Percentiles rank a stretch among this genome's conserved stretches.
Conservation (phyloP, 2,329 filamentous ascomycete genomes). For the Escovopsis sp. region DNA sequence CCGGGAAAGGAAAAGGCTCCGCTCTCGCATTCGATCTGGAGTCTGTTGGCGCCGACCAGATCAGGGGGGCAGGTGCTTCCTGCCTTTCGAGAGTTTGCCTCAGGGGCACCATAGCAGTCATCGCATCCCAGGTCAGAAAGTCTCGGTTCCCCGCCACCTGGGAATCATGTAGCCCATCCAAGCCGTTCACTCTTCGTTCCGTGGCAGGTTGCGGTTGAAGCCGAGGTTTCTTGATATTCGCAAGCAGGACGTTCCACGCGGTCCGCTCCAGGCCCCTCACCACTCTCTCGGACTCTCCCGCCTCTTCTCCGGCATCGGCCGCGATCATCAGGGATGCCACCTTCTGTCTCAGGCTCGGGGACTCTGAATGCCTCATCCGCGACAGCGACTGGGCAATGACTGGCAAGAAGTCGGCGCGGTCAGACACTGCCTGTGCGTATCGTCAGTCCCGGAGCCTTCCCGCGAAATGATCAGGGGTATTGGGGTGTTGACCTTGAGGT, state of each 20-base stretch:
- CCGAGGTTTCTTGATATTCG: constrained; percentile 6
- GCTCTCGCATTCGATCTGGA: too few species aligned
- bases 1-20: too few species aligned
- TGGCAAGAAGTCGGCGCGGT: constrained; percentile 13
- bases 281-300: neutral
- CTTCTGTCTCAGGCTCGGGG: constrained; percentile 18
- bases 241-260: constrained; percentile 14
- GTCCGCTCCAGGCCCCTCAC: constrained; percentile 8
- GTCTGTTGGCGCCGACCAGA: too few species aligned
- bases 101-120: too few species aligned
- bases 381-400: constrained; percentile 17
- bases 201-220: neutral
- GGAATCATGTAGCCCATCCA: too few species aligned
- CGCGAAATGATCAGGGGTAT: neutral
- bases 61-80: too few species aligned
- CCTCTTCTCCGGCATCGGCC: neutral
- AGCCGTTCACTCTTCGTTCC: constrained; percentile 8
- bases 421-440: constrained; percentile 11
- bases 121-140: too few species aligned
- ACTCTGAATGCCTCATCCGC: constrained; percentile 20
- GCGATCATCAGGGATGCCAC: constrained; percentile 5
- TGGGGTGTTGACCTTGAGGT: constrained; percentile 18
- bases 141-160: too few species aligned
- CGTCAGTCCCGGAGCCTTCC: constrained; percentile 2
- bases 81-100: too few species aligned